Conservation (phyloP, 2,329 filamentous ascomycete genomes). For the Byssoonygena ceratinophila region DNA sequence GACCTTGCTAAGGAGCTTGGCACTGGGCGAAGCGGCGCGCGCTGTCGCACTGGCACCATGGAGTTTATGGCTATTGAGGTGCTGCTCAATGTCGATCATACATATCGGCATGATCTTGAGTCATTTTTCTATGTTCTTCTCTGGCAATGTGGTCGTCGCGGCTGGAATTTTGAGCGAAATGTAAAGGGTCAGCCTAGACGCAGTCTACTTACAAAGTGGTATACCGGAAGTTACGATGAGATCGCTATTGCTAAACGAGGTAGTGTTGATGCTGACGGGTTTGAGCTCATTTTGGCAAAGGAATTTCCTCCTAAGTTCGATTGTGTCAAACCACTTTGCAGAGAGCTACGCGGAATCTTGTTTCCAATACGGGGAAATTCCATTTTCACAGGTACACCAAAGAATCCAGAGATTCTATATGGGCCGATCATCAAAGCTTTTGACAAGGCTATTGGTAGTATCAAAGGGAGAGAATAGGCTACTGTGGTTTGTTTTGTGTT, state of each 20-base stretch:
- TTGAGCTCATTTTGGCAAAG: conserved; percentile 18
- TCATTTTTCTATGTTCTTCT: conserved; percentile 25
- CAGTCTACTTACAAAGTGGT: neutral
- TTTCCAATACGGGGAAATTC: conserved; percentile 12
- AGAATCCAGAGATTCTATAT: conserved; percentile 17
- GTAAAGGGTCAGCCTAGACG: neutral
- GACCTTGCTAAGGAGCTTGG: conserved; percentile 25
- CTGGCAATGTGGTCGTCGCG: neutral
- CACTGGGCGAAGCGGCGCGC: conserved; percentile 13
- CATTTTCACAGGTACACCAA: conserved; percentile 14
- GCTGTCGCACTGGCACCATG: conserved; percentile 17
- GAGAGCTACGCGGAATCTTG: conserved; percentile 19
- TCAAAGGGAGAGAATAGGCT: neutral
- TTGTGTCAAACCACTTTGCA: conserved; percentile 20
- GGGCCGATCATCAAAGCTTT: conserved; percentile 18
- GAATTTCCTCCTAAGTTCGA: conserved; percentile 23
- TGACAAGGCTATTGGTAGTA: conserved; percentile 14
- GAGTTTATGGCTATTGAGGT: conserved; percentile 31
- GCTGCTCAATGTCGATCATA: conserved; percentile 20
- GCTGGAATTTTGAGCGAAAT: neutral
- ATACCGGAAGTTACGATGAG: conserved; percentile 1
- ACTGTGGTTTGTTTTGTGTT: neutral
- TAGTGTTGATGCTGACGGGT: conserved; percentile 17
- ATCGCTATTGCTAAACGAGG: conserved; percentile 17
- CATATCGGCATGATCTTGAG: conserved; percentile 26